Evolutionary conservation across 2,329 filamentous ascomycete genomes (phyloP).

Genomic region (Arthrocladium fulminans): DNA sequence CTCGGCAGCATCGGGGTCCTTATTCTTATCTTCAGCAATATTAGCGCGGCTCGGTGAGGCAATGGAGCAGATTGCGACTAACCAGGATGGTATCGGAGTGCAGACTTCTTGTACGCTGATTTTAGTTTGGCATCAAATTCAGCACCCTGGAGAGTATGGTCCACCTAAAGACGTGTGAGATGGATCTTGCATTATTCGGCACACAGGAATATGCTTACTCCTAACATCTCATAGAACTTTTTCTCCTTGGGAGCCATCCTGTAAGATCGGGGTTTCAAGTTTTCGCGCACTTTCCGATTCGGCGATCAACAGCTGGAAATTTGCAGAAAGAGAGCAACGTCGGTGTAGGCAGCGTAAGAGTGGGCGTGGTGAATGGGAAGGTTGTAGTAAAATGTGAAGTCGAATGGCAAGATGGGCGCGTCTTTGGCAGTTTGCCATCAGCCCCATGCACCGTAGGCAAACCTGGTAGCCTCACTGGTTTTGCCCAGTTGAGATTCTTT

Average conservation of each 20-base stretch:
- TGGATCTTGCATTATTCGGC: conserved; percentile 6
- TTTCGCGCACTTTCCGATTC: no score
- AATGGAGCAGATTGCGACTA: conserved; percentile 42
- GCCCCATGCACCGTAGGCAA: no score
- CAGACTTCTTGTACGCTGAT: conserved; percentile 86
- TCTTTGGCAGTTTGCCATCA: no score
- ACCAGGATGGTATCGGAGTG: conserved; percentile 81
- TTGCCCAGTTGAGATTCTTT: not conserved
- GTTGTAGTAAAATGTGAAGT: no score
- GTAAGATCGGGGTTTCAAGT: not conserved
- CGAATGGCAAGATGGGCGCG: no score
- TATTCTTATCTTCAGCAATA: conserved; percentile 71
- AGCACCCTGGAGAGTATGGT: conserved; percentile 45
- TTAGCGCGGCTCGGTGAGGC: conserved; percentile 10
- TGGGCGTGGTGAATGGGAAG: no score
- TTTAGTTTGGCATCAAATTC: conserved; percentile 81
- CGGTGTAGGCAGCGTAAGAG: no score
- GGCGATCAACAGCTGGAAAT: no score
- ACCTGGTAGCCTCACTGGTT: not conserved
- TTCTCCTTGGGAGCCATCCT: conserved; percentile 36
- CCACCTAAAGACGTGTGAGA: conserved; percentile 48
- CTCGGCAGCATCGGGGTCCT: conserved; percentile 82
- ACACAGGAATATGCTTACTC: conserved; percentile 30
- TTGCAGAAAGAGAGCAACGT: no score
- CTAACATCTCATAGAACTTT: conserved; percentile 40